These are phyloP conservation scores for Saccharomycopsis hybrid DNA, from an alignment of 1,139 yeast species.

Conservation along the genomic window DNA sequence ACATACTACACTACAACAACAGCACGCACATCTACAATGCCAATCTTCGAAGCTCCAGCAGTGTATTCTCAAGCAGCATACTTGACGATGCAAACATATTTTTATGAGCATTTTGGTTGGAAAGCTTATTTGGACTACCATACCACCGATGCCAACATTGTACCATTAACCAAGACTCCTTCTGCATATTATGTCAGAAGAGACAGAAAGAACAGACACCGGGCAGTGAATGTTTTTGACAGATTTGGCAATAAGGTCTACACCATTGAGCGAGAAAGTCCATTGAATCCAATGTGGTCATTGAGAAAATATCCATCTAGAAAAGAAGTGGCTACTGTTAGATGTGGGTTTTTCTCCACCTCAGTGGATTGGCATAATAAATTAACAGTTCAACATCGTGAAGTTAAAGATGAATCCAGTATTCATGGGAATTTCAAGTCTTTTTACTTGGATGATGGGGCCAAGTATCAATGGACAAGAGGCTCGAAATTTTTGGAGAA, in stretches of 20 bases:
- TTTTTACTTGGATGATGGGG: conserved; percentile 47
- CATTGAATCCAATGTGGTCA: conserved; percentile 47
- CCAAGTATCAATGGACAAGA: conserved; percentile 48
- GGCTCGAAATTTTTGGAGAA: conserved; percentile 46
- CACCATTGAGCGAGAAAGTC: conserved; percentile 46
- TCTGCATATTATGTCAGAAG: conserved; percentile 41
- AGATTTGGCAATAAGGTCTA: conserved; percentile 37
- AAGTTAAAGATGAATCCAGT: conserved; percentile 32
- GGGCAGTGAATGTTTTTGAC: conserved; percentile 44
- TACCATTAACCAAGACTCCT: conserved; percentile 37
- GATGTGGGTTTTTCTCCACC: conserved; percentile 41
- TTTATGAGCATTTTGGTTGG: conserved; percentile 36
- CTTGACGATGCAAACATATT: conserved; percentile 35
- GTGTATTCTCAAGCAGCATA: conserved; percentile 36
- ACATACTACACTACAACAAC: no score
- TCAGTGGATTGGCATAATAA: conserved; percentile 47
- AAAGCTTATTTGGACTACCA: conserved; percentile 34
- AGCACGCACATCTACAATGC: conserved; percentile 28
- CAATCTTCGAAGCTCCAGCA: conserved; percentile 39
- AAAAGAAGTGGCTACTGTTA: conserved; percentile 44
- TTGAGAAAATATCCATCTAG: conserved; percentile 41
- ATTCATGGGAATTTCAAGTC: conserved; percentile 34
- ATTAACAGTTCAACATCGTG: conserved; percentile 40
- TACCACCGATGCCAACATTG: conserved; percentile 33
- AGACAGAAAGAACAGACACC: conserved; percentile 41